These are phyloP conservation scores for Dioscorea alata DNA, from an alignment of 106 monocot species.

Conservation along the genomic window DNA sequence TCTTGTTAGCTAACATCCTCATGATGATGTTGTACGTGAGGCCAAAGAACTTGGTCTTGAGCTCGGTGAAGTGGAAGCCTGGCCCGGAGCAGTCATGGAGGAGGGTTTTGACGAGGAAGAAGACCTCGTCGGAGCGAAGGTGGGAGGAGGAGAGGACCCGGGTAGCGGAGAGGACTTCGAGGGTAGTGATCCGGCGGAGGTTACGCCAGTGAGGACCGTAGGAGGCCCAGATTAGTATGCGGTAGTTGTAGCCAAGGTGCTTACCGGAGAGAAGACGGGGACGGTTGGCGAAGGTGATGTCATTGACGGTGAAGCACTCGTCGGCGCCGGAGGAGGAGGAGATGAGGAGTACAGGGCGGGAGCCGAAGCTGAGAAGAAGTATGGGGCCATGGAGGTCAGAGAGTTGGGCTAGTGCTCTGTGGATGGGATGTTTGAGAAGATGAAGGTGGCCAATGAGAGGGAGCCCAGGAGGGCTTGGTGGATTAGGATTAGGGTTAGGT, in stretches of 20 bases:
- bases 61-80: not conserved
- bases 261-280: not conserved
- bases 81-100: not conserved
- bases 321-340: conserved; percentile 7
- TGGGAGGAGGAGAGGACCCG: not conserved
- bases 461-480: not conserved
- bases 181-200: conserved; percentile 10
- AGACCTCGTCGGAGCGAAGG: not conserved
- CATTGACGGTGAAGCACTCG: not conserved
- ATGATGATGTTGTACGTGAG: conserved; percentile 4
- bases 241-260: conserved; percentile 4
- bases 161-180: conserved; percentile 1
- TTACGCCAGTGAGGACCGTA: conserved; percentile 13
- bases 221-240: not conserved
- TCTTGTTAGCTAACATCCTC: conserved; percentile 4
- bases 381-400: not conserved
- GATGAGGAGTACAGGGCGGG: conserved; percentile 2
- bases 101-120: not conserved
- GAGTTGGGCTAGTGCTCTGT: not conserved
- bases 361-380: conserved; percentile 8
- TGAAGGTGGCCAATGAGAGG: conserved; percentile 9
- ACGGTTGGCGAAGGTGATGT: conserved; percentile 11
- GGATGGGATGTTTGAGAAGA: not conserved
- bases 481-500: not conserved
- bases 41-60: not conserved